These are phyloP conservation scores for Starmerella scarabaei DNA, from an alignment of 805 yeast genomes.

Conservation along the genomic window DNA sequence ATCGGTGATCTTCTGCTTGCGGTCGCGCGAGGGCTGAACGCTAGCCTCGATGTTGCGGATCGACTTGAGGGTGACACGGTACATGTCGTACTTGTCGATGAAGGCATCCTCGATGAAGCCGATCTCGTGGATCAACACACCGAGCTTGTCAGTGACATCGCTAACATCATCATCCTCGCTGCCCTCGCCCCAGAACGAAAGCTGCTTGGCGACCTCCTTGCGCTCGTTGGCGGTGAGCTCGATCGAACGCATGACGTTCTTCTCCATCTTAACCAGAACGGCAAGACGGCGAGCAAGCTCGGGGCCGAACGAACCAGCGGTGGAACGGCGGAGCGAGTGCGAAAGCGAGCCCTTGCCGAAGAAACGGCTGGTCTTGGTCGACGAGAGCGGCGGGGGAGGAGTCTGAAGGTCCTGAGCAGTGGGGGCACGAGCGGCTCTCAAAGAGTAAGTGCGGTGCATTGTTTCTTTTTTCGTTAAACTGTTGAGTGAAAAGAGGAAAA, in stretches of 20 bases:
- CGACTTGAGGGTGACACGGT: slow-evolving; percentile 88
- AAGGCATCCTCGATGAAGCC: slow-evolving; percentile 98
- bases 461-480: slow-evolving; percentile 1
- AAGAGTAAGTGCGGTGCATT: slow-evolving; percentile 97
- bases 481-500: not conserved
- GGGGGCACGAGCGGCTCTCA: slow-evolving; percentile 91
- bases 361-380: slow-evolving; percentile 71
- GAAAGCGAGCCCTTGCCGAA: slow-evolving; percentile 62
- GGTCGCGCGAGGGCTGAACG: slow-evolving; percentile 96
- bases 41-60: slow-evolving; percentile 94
- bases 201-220: slow-evolving; percentile 91
- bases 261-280: slow-evolving; percentile 88
- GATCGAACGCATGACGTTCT: slow-evolving; percentile 84
- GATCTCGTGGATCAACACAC: slow-evolving; percentile 87
- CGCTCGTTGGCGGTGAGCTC: slow-evolving; percentile 90
- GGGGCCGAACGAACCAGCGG: slow-evolving; percentile 91
- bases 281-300: slow-evolving; percentile 87
- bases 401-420: slow-evolving; percentile 89
- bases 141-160: slow-evolving; percentile 93
- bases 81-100: slow-evolving; percentile 96
- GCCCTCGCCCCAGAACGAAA: slow-evolving; percentile 95
- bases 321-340: slow-evolving; percentile 47
- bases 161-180: slow-evolving; percentile 87
- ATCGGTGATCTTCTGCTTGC: slow-evolving; percentile 94
- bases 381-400: slow-evolving; percentile 90